A percentile compares a stretch with the other conserved stretches of the same genome.
Conservation (phyloP, 805 yeast species). For the Candida sithepensis region DNA sequence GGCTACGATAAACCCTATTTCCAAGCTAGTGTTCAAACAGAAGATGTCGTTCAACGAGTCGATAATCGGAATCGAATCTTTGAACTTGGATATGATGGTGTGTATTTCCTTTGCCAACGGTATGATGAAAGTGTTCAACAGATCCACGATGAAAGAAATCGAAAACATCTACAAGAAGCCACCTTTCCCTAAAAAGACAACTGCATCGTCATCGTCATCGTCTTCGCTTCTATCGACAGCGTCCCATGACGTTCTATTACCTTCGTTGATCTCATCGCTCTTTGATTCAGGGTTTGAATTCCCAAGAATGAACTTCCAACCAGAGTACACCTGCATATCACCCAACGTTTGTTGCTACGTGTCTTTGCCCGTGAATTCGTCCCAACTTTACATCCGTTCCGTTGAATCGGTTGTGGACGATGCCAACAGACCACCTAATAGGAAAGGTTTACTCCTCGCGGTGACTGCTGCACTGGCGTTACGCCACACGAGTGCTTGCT, state of each 20-base stretch:
- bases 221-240: neutral
- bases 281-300: constrained; percentile 55
- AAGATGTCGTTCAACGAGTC: constrained; percentile 25
- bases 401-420: constrained; percentile 18
- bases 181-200: neutral
- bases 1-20: neutral
- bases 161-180: constrained; percentile 15
- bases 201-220: neutral
- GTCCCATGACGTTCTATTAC: constrained; percentile 18
- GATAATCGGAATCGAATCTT: constrained; percentile 28
- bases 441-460: constrained; percentile 33
- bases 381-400: constrained; percentile 21
- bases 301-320: constrained; percentile 32
- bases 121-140: constrained; percentile 40
- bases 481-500: constrained; percentile 68
- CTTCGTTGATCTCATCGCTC: constrained; percentile 37
- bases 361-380: constrained; percentile 25
- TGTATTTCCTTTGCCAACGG: constrained; percentile 42
- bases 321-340: constrained; percentile 41
- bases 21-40: constrained; percentile 18
- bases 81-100: constrained; percentile 38
- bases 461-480: constrained; percentile 61
- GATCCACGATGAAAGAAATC: constrained; percentile 28
- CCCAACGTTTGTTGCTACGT: constrained; percentile 47
- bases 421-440: constrained; percentile 15